These are phyloP conservation scores for Trichoderma sp. DNA, from an alignment of 2,329 filamentous ascomycete species.

Conservation along the genomic window DNA sequence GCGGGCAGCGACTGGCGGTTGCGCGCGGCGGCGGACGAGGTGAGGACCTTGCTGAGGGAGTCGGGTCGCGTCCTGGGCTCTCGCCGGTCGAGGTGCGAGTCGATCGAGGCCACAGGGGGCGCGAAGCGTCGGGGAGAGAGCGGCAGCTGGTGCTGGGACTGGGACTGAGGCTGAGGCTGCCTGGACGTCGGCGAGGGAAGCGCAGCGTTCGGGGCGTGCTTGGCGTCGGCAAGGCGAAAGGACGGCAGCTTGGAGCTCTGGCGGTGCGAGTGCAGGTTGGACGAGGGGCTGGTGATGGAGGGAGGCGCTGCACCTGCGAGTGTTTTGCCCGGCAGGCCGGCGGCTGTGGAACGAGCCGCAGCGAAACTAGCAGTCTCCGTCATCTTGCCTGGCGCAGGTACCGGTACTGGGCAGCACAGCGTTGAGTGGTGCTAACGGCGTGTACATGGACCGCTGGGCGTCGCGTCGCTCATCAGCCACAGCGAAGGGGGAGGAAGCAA, in stretches of 20 bases:
- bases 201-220: slow-evolving; percentile 36
- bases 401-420: slow-evolving; percentile 14
- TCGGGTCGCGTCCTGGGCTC: slow-evolving; percentile 17
- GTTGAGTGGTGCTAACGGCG: slow-evolving; percentile 14
- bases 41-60: slow-evolving; percentile 1
- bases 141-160: neutral
- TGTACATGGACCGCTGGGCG: slow-evolving; percentile 18
- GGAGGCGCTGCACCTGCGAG: slow-evolving; percentile 26
- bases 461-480: slow-evolving; percentile 27
- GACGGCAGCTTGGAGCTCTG: slow-evolving; percentile 59
- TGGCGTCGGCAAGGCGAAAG: slow-evolving; percentile 56
- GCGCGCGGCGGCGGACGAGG: slow-evolving; percentile 19
- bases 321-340: slow-evolving; percentile 27
- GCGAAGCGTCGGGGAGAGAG: slow-evolving; percentile 23
- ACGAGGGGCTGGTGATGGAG: slow-evolving; percentile 29
- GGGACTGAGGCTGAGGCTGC: slow-evolving; percentile 1
- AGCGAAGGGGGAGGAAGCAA: slow-evolving; percentile 1
- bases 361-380: slow-evolving; percentile 30
- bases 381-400: slow-evolving; percentile 22
- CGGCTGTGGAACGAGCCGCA: slow-evolving; percentile 28
- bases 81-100: slow-evolving; percentile 19
- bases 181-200: slow-evolving; percentile 32
- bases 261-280: slow-evolving; percentile 50
- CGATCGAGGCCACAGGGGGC: slow-evolving; percentile 26
- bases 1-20: slow-evolving; percentile 15